Base-by-base conservation (phyloP, 345 rosid genomes). In the rapeseed (Brassica napus) region DNA sequence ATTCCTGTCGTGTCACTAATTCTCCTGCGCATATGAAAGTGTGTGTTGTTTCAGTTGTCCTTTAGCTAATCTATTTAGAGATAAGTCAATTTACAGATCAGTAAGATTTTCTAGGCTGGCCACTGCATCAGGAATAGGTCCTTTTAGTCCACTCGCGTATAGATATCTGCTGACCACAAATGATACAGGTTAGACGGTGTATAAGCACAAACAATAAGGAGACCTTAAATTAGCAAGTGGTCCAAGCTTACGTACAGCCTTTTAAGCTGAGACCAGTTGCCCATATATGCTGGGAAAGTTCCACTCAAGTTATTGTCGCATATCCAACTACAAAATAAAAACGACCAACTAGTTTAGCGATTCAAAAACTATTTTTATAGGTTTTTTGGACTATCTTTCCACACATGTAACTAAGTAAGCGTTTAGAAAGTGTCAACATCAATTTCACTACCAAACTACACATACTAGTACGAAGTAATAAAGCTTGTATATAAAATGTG, bases 281-380 rank as follows among this genome's bases (percentile, higher is more conserved):
- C 82, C n/a, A 91, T 76, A 77, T 77, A 88, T 73, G 52, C 79
- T 2, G 94, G 97, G 60, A 90, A 87, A 23, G 57, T 87, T 34
- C 97, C 94, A 34, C 14, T 89, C 49, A 93, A 86, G 82, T 85
- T 80, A 82, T 93, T 93, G 77, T 93, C 98, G 44, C 83, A 83
- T 69, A 91, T 79, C 86, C 88, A 81, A 77, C 98, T 93, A 88
- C 85, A 76, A 11, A 39, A 30, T 4, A 2, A 68, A 30, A 7
- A 75, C 1, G 37, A 26, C 11, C 58, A 52, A 26, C 8, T 11
- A 4, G 3, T 60, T 60, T 60, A 60, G 65, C 26, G 34, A 5
- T 60, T 6, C 15, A 24, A 59, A 21, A 58, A 12, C 28, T 57
- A 18, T 57, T 32, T 16, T 73, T 44, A 44, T 11, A 60, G 7